phyloP scores from a whole-genome alignment of 2,329 filamentous ascomycete species.

The Arthrobotrys megalospora region DNA sequence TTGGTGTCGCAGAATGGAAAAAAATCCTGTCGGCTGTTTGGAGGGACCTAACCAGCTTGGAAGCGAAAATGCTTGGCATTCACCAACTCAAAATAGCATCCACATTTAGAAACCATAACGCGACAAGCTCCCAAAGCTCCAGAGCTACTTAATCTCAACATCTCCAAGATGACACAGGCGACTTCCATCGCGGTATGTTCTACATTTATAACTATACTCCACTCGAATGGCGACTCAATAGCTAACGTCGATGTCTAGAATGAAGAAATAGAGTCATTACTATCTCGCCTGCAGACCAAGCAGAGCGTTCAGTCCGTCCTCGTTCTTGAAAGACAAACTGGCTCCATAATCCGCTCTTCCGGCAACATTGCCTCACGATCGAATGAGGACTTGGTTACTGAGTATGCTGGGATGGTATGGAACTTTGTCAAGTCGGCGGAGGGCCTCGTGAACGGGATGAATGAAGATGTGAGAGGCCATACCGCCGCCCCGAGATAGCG shows the following conservation, averaged over 20 bases:
- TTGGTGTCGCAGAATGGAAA: slow-evolving; percentile 46
- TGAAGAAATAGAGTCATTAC: slow-evolving; percentile 65
- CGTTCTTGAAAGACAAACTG: slow-evolving; percentile 79
- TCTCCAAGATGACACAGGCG: slow-evolving; percentile 51
- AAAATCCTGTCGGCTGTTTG: slow-evolving; percentile 31
- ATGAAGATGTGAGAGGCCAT: slow-evolving; percentile 74
- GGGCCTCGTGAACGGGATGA: slow-evolving; percentile 79
- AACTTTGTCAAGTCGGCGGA: slow-evolving; percentile 80
- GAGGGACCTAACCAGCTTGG: slow-evolving; percentile 7
- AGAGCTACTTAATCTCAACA: slow-evolving; percentile 22
- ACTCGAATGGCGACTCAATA: neutral
- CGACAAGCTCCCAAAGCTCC: slow-evolving; percentile 23
- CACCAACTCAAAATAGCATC: slow-evolving; percentile 46
- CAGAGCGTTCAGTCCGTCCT: slow-evolving; percentile 84
- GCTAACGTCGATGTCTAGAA: slow-evolving; percentile 44
- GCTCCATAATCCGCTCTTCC: slow-evolving; percentile 81
- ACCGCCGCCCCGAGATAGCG: slow-evolving; percentile 6
- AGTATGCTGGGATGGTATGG: slow-evolving; percentile 83
- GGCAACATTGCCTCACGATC: slow-evolving; percentile 72
- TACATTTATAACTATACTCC: neutral
- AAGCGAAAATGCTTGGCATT: slow-evolving; percentile 21
- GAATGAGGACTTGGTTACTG: slow-evolving; percentile 75
- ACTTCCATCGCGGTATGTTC: slow-evolving; percentile 49
- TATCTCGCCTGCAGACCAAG: slow-evolving; percentile 81
- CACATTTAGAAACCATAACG: slow-evolving; percentile 18